Base-by-base conservation (phyloP, 1,139 yeast genomes). In the Yamadazyma diddensiae region DNA sequence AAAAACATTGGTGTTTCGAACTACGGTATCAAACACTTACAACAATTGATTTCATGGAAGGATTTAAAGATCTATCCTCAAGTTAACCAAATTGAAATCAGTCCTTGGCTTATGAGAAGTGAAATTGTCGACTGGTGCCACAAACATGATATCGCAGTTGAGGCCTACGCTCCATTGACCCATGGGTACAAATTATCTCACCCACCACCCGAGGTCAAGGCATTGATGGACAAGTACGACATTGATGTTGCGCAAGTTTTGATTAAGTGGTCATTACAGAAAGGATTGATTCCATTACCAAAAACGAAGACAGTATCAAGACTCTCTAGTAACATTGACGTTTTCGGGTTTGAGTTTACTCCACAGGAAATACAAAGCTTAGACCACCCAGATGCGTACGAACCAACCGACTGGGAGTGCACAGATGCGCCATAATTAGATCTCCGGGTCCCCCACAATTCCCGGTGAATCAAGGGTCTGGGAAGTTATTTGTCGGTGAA, bases 71-170 rank as follows among this genome's bases (percentile, higher is more conserved):
- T 69, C 37, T 65, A 62, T 37, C 92, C 90, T 0, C 80, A 50
- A 8, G 73, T 77, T 8, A 76, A 81, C 47, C 83, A 79, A 52
- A 72, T 82, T 40, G 90, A 82, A 54, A 72, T 82, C 12, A 78
- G 84, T 41, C 92, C 90, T 1, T 82, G 88, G 87, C 65, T 80
- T 36, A 80, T 79, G 84, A 65, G 87, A 46, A 62, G 65, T 24
- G 82, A 81, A 24, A 57, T 82, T 34, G 76, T 78, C 3, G 70
- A 72, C 24, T 80, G 61, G 56, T 79, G 83, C 41, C 56, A 63
- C 29, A 29, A 29, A 4, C 45, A 58, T 11, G 52, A 50, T 12
- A 59, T 64, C 16, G 47, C 42, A 5, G 66, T 62, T 7, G 68
- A 64, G 42, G 71, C 70, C 0, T 65, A 57, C 35, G 57, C 68